Evolutionary conservation across 2,329 filamentous ascomycete genomes (phyloP).

Genomic region (Neocucurbitaria cava): DNA sequence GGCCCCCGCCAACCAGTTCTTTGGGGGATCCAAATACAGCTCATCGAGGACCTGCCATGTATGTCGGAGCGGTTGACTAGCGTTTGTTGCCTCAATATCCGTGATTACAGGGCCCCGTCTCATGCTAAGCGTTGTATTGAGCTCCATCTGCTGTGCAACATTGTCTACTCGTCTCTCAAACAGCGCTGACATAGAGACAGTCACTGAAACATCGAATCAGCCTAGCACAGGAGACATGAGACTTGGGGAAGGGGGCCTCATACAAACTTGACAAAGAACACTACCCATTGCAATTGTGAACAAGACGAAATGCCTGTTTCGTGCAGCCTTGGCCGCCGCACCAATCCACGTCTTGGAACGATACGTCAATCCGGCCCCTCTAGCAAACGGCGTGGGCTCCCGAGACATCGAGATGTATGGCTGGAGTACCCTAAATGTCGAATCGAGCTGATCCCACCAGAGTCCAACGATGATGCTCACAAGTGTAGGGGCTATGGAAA

Average conservation of each 20-base stretch:
- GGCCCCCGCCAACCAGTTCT: conserved; percentile 21
- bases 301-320: conserved; percentile 18
- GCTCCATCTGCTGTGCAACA: background rate
- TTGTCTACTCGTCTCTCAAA: conserved; percentile 18
- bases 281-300: conserved; percentile 18
- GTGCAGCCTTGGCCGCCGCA: conserved; percentile 18
- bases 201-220: conserved; percentile 3
- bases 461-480: conserved; percentile 21
- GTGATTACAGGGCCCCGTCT: conserved; percentile 13
- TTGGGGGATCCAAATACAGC: conserved; percentile 9
- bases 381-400: conserved; percentile 7
- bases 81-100: background rate
- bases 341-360: conserved; percentile 24
- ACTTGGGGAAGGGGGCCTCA: no score
- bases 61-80: no score
- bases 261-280: conserved; percentile 17
- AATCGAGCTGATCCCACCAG: conserved; percentile 32
- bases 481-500: conserved; percentile 29
- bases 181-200: conserved; percentile 29
- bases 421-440: conserved; percentile 23
- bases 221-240: no score
- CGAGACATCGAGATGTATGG: conserved; percentile 29
- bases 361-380: conserved; percentile 23
- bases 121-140: conserved; percentile 11
- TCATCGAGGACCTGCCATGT: background rate